phyloP scores from a whole-genome alignment of 768 basidiomycete species.

The Termitomyces sp. region DNA sequence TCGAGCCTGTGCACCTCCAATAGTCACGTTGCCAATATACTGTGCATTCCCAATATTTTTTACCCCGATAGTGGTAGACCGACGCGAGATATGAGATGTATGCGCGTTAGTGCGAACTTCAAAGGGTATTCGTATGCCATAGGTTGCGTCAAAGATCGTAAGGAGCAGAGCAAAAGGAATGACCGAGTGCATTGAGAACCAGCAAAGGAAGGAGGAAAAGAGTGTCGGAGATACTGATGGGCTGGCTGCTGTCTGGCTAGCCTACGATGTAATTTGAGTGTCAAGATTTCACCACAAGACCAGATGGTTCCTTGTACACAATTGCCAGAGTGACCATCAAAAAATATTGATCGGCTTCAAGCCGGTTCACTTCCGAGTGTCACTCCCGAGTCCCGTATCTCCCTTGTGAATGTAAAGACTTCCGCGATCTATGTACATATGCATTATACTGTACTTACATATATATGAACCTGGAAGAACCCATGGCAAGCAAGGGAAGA shows the following conservation, averaged over 20 bases:
- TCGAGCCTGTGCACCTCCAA: slow-evolving; percentile 53
- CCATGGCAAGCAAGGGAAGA: no score
- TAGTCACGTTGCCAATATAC: slow-evolving; percentile 69
- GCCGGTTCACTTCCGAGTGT: no score
- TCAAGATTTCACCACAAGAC: no score
- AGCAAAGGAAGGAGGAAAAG: slow-evolving; percentile 18
- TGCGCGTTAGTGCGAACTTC: slow-evolving; percentile 27
- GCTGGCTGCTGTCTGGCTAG: slow-evolving; percentile 6
- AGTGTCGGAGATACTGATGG: slow-evolving; percentile 8
- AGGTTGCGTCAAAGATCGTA: slow-evolving; percentile 32
- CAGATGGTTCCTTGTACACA: no score
- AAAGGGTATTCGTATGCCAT: slow-evolving; percentile 37
- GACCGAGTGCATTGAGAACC: slow-evolving; percentile 35
- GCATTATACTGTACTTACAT: no score
- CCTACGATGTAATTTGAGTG: not conserved
- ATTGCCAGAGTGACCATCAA: not conserved
- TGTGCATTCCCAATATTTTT: slow-evolving; percentile 68
- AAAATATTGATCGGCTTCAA: not conserved
- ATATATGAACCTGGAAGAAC: no score
- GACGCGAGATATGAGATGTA: slow-evolving; percentile 24
- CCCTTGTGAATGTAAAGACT: no score
- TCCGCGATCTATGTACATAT: no score
- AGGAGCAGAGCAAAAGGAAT: slow-evolving; percentile 41
- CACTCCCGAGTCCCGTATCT: no score
- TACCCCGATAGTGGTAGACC: slow-evolving; percentile 39